These are phyloP conservation scores for Erucastrum elatum DNA, from an alignment of 345 rosid genomes.

Conservation along the genomic window DNA sequence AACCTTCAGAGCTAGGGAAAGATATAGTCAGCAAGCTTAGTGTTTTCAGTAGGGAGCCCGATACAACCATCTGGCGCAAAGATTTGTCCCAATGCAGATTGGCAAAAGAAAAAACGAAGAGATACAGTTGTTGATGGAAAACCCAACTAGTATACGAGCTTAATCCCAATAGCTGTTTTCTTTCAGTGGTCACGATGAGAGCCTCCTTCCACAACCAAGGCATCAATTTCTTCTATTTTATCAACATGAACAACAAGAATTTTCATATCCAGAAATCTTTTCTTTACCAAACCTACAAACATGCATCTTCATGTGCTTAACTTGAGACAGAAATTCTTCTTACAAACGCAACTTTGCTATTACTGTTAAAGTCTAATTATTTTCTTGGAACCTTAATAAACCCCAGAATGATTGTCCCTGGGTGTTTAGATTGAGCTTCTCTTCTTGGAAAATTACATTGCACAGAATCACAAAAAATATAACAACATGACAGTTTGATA, in stretches of 20 bases:
- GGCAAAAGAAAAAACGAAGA: conserved; percentile 17
- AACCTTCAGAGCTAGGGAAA: conserved; percentile 45
- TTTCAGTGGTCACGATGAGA: conserved; percentile 59
- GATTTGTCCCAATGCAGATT: conserved; percentile 12
- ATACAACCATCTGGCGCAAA: conserved; percentile 7
- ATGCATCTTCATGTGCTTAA: conserved; percentile 17
- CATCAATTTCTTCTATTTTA: too few species aligned
- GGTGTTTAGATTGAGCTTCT: too few species aligned
- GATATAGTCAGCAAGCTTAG: conserved; percentile 14
- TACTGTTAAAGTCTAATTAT: too few species aligned
- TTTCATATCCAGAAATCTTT: conserved; percentile 20
- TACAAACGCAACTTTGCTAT: too few species aligned
- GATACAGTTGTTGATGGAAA: conserved; percentile 17
- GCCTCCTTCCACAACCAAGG: conserved; percentile 41
- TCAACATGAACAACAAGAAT: background rate
- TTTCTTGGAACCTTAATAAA: too few species aligned
- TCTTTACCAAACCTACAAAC: conserved; percentile 12
- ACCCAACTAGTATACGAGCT: conserved; percentile 1
- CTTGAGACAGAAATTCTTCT: too few species aligned
- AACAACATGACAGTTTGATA: too few species aligned
- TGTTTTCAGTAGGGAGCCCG: conserved; percentile 14
- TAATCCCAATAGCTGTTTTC: conserved; percentile 30
- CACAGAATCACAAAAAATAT: too few species aligned
- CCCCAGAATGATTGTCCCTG: too few species aligned
- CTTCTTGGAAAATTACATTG: too few species aligned